Evolutionary conservation across 2,329 filamentous ascomycete genomes (phyloP), one percentile per base, ranked within the genome.

Genomic region (Cordyceps cicadae): DNA sequence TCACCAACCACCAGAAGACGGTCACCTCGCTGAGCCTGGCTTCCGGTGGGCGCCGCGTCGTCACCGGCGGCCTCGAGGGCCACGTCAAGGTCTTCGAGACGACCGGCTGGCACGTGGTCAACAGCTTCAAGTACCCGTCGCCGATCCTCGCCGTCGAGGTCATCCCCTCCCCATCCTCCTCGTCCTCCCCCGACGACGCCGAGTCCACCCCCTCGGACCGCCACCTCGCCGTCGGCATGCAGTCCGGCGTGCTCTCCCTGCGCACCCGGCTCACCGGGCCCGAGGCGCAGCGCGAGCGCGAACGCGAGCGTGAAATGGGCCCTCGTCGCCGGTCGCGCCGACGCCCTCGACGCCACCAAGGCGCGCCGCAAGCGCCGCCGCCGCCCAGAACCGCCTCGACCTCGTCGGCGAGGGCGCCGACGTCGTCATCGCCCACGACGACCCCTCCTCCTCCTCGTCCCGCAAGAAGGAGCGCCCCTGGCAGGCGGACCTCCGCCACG

Each of bases 1-100:
- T 99, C 64, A 87, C 87, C 67, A 97, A 95, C 72, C 94, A 99
- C 75, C 94, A 99, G 71, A 99, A 97, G 84, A 96, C 94, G 0
- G 92, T 99, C 63, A 97, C 94, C 0, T 87, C 89, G 8, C 81
- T 99, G 59, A 87, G 88, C 56, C 78, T 95, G 39, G 92, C 92
- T 8, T 92, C 90, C 50, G 85, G 89, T 66, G 90, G 89, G 52
- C 85, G 85, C 55, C 85, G 94, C 55, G 81, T 99, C 61, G 83
- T 99, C 59, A 92, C 88, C 65, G 94, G 92, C 74, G 92, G 88
- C 21, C 81, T 99, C 51, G 94, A 99, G 72, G 95, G 94, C 11
- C 94, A 97, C 74, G 87, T 97, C 76, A 99, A 99, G 76, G 86
- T 99, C 45, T 97, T 96, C 69, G 93, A 97, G 75, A 97, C 92